A percentile compares a stretch with the other conserved stretches of the same genome.
Evolutionary conservation across 352 stramenopile species (phyloP).

Genomic region (Thalassiosira gravida): DNA sequence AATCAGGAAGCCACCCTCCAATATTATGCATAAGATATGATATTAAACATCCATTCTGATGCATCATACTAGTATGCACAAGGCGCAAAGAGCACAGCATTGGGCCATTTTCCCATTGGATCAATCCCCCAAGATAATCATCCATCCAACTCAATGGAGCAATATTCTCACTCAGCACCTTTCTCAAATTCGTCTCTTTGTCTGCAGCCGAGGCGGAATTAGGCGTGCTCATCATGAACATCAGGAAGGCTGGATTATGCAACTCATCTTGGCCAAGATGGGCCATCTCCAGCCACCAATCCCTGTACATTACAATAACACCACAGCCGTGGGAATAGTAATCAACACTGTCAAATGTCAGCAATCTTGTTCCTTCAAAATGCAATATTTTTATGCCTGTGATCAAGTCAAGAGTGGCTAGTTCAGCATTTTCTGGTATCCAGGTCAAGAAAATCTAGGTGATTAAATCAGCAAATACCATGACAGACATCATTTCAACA

Average conservation of each 20-base stretch:
- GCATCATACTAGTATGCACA: background rate
- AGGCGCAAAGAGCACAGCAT: background rate
- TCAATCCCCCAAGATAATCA: background rate
- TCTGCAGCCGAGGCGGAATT: background rate
- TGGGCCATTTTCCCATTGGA: background rate
- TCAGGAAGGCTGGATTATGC: background rate
- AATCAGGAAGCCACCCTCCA: background rate
- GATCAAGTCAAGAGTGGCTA: background rate
- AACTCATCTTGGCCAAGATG: background rate
- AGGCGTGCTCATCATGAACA: background rate
- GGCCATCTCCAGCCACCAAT: background rate
- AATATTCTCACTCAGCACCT: background rate
- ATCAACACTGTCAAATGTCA: background rate
- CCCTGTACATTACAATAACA: background rate
- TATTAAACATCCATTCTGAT: background rate
- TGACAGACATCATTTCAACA: background rate
- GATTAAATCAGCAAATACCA: slow-evolving; percentile 11
- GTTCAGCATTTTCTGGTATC: background rate
- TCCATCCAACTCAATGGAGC: background rate
- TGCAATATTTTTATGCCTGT: background rate
- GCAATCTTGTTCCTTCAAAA: background rate
- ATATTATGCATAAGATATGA: background rate
- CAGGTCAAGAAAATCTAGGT: slow-evolving; percentile 2
- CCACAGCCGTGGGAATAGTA: background rate
- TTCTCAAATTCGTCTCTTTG: background rate